Base-by-base conservation (phyloP, 2,329 filamentous ascomycete species). In the Neophaeococcomyces mojaviensis region DNA sequence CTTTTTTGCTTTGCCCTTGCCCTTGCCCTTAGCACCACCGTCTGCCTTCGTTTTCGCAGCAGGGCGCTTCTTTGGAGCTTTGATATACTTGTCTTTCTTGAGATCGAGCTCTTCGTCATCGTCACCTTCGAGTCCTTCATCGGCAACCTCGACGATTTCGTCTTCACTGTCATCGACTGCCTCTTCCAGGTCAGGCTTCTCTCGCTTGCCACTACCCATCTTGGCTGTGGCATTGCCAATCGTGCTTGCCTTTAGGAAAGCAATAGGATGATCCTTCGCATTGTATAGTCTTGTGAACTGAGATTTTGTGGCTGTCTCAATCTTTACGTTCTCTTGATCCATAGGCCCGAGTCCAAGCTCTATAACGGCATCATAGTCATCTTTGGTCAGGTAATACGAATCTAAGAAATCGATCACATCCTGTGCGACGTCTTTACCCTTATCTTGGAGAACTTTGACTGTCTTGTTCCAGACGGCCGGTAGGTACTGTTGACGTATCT, bases 401-500 rank as follows among this genome's bases (percentile, higher is more conserved):
- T 98, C 92, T 92, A 98, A 97, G 44, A 96, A 74, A 44, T 92
- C 80, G 59, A 98, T 98, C 44, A 96, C 83, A 2, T 86, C 82
- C 1, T 78, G 75, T 3, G 96, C 84, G 6, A 78, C 77, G 1
- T 94, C 88, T 59, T 87, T 92, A 57, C 92, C 92, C 47, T 94
- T 82, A 0, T 70, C 64, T 57, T 88, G 78, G 44, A 98, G 71
- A 48, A 79, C 77, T 57, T 84, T 81, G 54, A 95, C 75, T 18
- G 90, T 74, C 59, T 83, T 79, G 37, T 84, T 77, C 87, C 90
- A 97, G 1, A 98, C 73, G 1, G 89, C 71, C 1, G 92, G 92
- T 55, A 98, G 68, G 58, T 98, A 98, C 60, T 95, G 86, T 65
- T 98, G 90, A 33, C 92, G 84, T 55, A 97, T 80, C 65, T 98